These are phyloP conservation scores for Cucurbita moschata DNA, from an alignment of 306 rosid species.

Conservation along the genomic window DNA sequence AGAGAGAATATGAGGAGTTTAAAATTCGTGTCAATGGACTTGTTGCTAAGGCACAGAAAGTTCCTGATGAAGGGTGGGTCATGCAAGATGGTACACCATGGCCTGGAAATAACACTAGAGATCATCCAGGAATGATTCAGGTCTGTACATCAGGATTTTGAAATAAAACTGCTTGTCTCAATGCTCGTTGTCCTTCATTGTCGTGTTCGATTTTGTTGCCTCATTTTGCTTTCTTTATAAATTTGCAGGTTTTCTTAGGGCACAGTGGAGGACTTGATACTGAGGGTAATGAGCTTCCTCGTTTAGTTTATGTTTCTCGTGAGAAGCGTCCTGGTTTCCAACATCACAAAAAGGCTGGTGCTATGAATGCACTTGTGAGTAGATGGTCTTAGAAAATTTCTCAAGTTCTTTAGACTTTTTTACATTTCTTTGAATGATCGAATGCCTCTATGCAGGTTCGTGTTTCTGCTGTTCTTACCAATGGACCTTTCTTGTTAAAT, in stretches of 20 bases:
- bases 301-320: constrained; percentile 94
- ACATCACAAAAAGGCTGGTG: constrained; percentile 99
- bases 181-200: background rate
- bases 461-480: constrained; percentile 92
- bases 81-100: constrained; percentile 99
- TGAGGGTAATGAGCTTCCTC: constrained; percentile 90
- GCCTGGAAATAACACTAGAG: constrained; percentile 98
- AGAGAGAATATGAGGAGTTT: constrained; percentile 98
- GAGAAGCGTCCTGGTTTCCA: constrained; percentile 99
- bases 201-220: background rate
- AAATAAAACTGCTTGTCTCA: background rate
- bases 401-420: background rate
- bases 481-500: constrained; percentile 93
- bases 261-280: constrained; percentile 94
- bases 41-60: constrained; percentile 72
- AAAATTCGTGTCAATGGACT: constrained; percentile 77
- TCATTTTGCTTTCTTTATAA: background rate
- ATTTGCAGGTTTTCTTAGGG: constrained; percentile 79
- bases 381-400: background rate
- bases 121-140: constrained; percentile 99
- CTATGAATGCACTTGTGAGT: constrained; percentile 98
- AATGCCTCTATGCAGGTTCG: constrained; percentile 51
- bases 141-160: constrained; percentile 22
- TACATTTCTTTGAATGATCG: background rate
- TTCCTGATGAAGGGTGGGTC: constrained; percentile 97